A percentile compares a stretch with the other conserved stretches of the same genome.
phyloP scores from a whole-genome alignment of 441 rosid genomes.

The Hura crepitans region DNA sequence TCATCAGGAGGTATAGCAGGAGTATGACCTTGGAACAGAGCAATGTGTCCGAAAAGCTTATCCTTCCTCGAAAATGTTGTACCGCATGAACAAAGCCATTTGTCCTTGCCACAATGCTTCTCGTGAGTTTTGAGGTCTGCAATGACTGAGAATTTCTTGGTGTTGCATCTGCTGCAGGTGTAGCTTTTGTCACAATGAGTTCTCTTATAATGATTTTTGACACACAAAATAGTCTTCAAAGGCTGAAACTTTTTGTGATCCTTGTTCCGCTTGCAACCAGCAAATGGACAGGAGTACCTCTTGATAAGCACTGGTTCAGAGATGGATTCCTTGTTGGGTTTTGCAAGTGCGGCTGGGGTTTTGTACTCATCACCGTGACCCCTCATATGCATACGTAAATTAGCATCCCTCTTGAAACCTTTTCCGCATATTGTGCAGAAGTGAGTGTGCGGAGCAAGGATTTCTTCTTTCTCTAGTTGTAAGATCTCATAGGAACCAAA shows the following conservation, averaged over 20 bases:
- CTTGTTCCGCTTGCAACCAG: conserved; percentile 93
- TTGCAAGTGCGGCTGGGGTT: conserved; percentile 84
- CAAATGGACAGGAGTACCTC: conserved; percentile 88
- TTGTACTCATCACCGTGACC: conserved; percentile 98
- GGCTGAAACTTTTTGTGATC: conserved; percentile 95
- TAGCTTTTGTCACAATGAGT: conserved; percentile 94
- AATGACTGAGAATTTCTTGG: conserved; percentile 83
- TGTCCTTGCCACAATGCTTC: conserved; percentile 94
- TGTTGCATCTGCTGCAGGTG: conserved; percentile 78
- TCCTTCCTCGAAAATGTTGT: conserved; percentile 96
- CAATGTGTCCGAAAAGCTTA: conserved; percentile 87
- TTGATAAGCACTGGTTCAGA: conserved; percentile 61
- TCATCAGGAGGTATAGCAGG: conserved; percentile 87
- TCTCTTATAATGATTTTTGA: conserved; percentile 92
- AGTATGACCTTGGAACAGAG: conserved; percentile 92
- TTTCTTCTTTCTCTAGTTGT: conserved; percentile 89
- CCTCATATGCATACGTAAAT: conserved; percentile 94
- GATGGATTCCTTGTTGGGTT: conserved; percentile 64
- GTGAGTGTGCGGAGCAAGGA: conserved; percentile 95
- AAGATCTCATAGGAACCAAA: conserved; percentile 86
- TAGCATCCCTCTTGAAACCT: conserved; percentile 92
- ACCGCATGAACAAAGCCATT: conserved; percentile 96
- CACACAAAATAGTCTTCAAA: conserved; percentile 79
- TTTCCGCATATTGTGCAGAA: conserved; percentile 89
- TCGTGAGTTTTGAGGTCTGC: conserved; percentile 97